Conservation (phyloP, 2,329 filamentous ascomycete genomes). For the Fusarium globosum region DNA sequence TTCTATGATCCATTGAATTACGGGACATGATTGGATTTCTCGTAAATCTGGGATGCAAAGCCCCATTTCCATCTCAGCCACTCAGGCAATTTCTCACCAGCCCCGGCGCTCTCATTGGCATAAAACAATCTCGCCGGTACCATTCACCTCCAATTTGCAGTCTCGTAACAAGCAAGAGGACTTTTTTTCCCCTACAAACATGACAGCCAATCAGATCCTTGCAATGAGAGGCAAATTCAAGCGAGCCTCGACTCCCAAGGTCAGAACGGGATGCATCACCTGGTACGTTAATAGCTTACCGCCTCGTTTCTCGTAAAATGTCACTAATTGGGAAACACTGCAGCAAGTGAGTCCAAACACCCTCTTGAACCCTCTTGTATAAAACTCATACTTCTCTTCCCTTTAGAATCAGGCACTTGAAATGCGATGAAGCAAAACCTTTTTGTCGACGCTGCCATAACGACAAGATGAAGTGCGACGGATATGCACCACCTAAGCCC, state of each 20-base stretch:
- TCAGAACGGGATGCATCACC: slow-evolving; percentile 11
- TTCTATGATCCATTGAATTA: background rate
- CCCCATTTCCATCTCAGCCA: background rate
- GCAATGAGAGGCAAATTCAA: background rate
- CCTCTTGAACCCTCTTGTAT: rapidly evolving
- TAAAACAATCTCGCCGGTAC: background rate
- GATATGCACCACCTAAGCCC: slow-evolving; percentile 8
- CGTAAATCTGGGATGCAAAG: background rate
- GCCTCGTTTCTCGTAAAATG: background rate
- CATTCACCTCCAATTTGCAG: slow-evolving; percentile 2
- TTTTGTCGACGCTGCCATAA: slow-evolving; percentile 11
- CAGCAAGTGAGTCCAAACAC: background rate
- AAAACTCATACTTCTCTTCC: background rate
- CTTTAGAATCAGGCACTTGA: slow-evolving; percentile 1
- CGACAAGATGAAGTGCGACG: slow-evolving; percentile 20
- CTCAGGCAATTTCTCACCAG: background rate
- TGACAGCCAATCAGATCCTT: background rate
- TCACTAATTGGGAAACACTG: background rate
- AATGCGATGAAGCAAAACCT: slow-evolving; percentile 15
- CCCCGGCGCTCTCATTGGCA: background rate
- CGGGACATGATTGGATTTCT: background rate
- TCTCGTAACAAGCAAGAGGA: background rate
- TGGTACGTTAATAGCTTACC: slow-evolving; percentile 8
- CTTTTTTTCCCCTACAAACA: rapidly evolving
- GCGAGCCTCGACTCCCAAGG: slow-evolving; percentile 12